Conservation (phyloP, 148 eudicot genomes). For the Spergularia bocconei region DNA sequence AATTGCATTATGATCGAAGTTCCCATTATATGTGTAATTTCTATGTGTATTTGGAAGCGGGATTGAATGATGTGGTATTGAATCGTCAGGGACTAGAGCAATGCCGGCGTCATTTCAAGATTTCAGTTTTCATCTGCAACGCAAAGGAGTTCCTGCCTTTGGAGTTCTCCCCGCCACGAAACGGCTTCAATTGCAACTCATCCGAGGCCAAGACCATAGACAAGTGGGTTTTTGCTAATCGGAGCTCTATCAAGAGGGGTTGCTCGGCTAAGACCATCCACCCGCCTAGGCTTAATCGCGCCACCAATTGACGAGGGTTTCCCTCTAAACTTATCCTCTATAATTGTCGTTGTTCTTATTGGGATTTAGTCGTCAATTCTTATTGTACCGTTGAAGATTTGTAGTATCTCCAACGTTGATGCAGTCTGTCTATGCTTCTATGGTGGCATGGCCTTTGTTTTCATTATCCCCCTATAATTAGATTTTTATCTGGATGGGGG, state of each 20-base stretch:
- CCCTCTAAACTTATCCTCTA: too few relatives aligned
- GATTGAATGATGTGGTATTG: neutral
- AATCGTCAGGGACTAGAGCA: conserved; percentile 10
- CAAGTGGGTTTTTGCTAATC: neutral
- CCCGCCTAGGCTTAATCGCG: conserved; percentile 10
- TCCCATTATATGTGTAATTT: too few relatives aligned
- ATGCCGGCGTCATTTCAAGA: conserved; percentile 7
- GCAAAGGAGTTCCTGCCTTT: conserved; percentile 18
- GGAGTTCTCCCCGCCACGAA: conserved; percentile 22
- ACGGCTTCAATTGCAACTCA: conserved; percentile 13
- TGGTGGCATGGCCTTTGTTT: conserved; percentile 19
- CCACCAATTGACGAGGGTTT: neutral
- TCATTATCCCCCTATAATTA: conserved; percentile 27
- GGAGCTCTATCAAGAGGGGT: too few relatives aligned
- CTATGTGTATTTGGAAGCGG: neutral
- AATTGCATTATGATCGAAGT: too few relatives aligned
- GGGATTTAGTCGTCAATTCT: too few relatives aligned
- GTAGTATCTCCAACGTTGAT: neutral
- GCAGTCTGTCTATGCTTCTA: neutral
- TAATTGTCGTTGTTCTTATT: neutral
- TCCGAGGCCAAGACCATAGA: conserved; percentile 18
- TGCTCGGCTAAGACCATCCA: neutral
- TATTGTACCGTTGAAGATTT: neutral
- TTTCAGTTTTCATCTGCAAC: neutral
- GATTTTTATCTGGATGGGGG: conserved; percentile 19